Percentiles rank a stretch among this genome's conserved stretches.
These are phyloP conservation scores for Sphaerulina populicola DNA, from an alignment of 2,329 filamentous ascomycete species.

Conservation along the genomic window DNA sequence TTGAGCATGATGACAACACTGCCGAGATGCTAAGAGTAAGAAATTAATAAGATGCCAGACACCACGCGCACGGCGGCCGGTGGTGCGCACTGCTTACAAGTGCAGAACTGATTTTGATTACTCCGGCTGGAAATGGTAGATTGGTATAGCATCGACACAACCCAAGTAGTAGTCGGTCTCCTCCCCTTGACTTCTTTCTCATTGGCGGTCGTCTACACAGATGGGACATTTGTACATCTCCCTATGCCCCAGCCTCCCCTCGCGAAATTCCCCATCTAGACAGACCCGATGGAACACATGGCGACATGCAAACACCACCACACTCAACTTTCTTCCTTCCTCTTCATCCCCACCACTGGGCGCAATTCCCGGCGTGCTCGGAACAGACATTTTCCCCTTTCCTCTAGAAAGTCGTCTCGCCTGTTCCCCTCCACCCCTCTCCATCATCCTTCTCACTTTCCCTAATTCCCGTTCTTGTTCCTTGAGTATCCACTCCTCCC, in stretches of 20 bases:
- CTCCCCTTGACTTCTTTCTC: too few species aligned
- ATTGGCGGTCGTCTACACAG: slow-evolving; percentile 21
- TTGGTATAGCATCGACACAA: too few species aligned
- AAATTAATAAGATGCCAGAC: too few species aligned
- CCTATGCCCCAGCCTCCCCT: slow-evolving; percentile 11
- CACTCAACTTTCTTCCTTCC: slow-evolving; percentile 38
- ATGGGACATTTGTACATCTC: slow-evolving; percentile 31
- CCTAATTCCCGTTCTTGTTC: slow-evolving; percentile 38
- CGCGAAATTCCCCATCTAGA: slow-evolving; percentile 44
- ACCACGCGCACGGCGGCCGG: too few species aligned
- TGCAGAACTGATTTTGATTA: too few species aligned
- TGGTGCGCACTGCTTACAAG: too few species aligned
- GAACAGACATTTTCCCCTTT: slow-evolving; percentile 45
- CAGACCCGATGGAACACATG: slow-evolving; percentile 64
- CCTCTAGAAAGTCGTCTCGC: slow-evolving; percentile 41
- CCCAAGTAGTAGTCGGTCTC: too few species aligned
- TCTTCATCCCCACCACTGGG: slow-evolving; percentile 32
- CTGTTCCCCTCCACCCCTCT: slow-evolving; percentile 31
- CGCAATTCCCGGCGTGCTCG: slow-evolving; percentile 33
- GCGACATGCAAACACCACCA: slow-evolving; percentile 61
- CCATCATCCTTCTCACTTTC: slow-evolving; percentile 37
- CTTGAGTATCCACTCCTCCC: slow-evolving; percentile 69
- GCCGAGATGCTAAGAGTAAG: too few species aligned
- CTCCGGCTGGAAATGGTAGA: too few species aligned
- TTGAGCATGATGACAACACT: too few species aligned